phyloP scores from a whole-genome alignment of 2,329 filamentous ascomycete species.

The Myriosclerotinia duriaeana region DNA sequence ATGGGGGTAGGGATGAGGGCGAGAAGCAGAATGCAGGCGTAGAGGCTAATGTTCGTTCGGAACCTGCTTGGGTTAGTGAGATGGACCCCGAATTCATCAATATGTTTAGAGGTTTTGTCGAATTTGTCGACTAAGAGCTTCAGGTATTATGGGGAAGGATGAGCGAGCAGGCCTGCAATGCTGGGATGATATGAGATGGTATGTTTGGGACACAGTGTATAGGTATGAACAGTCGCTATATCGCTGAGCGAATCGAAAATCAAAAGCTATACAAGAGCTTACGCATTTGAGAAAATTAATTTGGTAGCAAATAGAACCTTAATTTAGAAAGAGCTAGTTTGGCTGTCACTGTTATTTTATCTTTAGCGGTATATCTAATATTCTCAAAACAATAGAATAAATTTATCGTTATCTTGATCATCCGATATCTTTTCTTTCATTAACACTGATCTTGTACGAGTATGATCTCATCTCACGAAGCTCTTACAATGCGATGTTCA shows the following conservation, averaged over 20 bases:
- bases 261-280: neutral
- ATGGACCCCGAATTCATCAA: slow-evolving; percentile 40
- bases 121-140: slow-evolving; percentile 38
- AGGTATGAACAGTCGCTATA: neutral
- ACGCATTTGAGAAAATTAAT: neutral
- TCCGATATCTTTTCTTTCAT: too few relatives aligned
- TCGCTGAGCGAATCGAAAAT: neutral
- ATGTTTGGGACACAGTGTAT: neutral
- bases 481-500: too few relatives aligned
- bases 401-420: too few relatives aligned
- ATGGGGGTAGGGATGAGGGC: neutral
- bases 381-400: too few relatives aligned
- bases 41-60: slow-evolving; percentile 15
- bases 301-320: neutral
- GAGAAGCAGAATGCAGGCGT: neutral
- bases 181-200: neutral
- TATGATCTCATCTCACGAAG: too few relatives aligned
- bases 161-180: neutral
- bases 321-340: neutral
- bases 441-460: too few relatives aligned
- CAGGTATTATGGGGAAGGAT: too few relatives aligned
- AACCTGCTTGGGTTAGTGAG: slow-evolving; percentile 40
- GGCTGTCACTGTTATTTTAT: neutral
- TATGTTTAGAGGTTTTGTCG: slow-evolving; percentile 38
- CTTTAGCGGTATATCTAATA: too few relatives aligned